These are phyloP conservation scores for Aspergillus sp. DNA, from an alignment of 2,329 filamentous ascomycete species.

Conservation along the genomic window DNA sequence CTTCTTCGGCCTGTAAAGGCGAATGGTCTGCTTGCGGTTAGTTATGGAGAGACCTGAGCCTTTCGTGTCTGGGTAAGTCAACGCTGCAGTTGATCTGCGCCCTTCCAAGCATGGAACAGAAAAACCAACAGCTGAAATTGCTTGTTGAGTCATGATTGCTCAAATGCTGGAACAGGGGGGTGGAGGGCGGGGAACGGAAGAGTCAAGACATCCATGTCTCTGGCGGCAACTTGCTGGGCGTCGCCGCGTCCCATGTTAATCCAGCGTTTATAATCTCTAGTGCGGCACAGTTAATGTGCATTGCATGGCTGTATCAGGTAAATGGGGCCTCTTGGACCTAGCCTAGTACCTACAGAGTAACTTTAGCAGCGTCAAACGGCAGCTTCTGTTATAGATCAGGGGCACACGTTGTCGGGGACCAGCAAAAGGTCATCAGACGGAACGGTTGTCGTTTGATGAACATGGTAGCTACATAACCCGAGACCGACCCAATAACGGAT, in stretches of 20 bases:
- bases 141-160: conserved; percentile 5
- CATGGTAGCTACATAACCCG: neutral
- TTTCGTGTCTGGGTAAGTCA: neutral
- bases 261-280: conserved; percentile 11
- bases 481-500: neutral
- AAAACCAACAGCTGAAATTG: neutral
- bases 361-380: neutral
- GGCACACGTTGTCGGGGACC: too few relatives aligned
- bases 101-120: neutral
- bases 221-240: neutral
- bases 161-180: neutral
- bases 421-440: neutral
- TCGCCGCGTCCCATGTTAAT: neutral
- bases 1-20: neutral
- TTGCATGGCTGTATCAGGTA: neutral
- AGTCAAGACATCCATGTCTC: neutral
- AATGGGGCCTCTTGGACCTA: neutral
- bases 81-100: neutral
- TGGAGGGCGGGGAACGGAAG: neutral
- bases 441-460: neutral
- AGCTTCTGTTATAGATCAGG: neutral
- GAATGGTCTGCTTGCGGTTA: neutral
- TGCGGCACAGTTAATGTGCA: conserved; percentile 27
- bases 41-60: neutral
- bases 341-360: too few relatives aligned